Conservation (phyloP, 2,329 filamentous ascomycete species). For the Pseudonectria buxi region DNA sequence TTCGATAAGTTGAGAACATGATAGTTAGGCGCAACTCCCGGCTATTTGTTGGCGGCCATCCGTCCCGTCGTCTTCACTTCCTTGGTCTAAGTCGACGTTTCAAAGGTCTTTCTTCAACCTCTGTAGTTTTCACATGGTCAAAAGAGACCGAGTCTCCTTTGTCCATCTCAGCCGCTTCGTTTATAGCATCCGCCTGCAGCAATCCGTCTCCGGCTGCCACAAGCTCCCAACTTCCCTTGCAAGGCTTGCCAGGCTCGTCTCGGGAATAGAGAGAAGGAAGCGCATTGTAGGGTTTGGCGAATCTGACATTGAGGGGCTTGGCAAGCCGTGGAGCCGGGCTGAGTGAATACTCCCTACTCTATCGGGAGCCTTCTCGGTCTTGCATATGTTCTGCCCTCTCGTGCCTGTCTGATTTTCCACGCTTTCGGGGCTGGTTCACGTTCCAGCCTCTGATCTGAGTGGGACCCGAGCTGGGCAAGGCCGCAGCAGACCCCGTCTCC, state of each 20-base stretch:
- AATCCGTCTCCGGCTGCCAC: no score
- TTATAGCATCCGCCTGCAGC: no score
- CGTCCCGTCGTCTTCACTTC: conserved; percentile 3
- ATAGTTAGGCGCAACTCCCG: conserved; percentile 1
- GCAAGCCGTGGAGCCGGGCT: conserved; percentile 11
- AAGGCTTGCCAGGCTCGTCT: conserved; percentile 5
- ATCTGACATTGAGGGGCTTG: conserved; percentile 11
- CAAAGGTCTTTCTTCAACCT: conserved; percentile 7
- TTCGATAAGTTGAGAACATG: no score
- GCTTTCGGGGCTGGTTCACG: conserved; percentile 34
- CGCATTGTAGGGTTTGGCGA: conserved; percentile 17
- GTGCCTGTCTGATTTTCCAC: conserved; percentile 28
- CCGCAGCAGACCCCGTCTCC: conserved; percentile 48
- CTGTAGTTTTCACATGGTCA: no score
- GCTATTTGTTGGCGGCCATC: no score
- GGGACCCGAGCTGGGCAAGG: conserved; percentile 48
- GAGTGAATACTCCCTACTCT: conserved; percentile 25
- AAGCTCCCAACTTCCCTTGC: background rate
- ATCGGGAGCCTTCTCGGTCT: conserved; percentile 34
- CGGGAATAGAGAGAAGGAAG: conserved; percentile 8
- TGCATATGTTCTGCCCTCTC: conserved; percentile 25
- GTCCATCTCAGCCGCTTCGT: no score
- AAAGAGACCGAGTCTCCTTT: no score
- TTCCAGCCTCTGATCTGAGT: conserved; percentile 54
- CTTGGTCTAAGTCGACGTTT: conserved; percentile 17